Percentiles rank a stretch among this genome's conserved stretches.
phyloP scores from a whole-genome alignment of 1,284 basidiomycete species.

The Agroathelia rolfsii region DNA sequence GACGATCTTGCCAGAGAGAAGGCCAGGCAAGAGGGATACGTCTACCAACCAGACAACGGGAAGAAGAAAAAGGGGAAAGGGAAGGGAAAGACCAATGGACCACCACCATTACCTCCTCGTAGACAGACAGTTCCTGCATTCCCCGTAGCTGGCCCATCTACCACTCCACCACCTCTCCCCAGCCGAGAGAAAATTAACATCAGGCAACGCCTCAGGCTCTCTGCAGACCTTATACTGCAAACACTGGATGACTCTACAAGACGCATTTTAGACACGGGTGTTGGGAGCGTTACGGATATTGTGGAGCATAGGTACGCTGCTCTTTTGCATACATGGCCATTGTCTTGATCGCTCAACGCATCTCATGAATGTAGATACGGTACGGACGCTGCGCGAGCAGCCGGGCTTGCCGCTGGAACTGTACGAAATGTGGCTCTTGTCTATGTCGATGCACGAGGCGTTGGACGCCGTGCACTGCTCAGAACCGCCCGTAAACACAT shows the following conservation, averaged over 20 bases:
- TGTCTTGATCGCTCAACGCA: slow-evolving; percentile 3
- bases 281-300: slow-evolving; percentile 43
- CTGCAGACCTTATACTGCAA: slow-evolving; percentile 64
- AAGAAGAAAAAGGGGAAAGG: slow-evolving; percentile 12
- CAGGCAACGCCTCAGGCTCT: slow-evolving; percentile 46
- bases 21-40: slow-evolving; percentile 20
- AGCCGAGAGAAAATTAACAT: slow-evolving; percentile 11
- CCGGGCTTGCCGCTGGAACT: slow-evolving; percentile 46
- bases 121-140: slow-evolving; percentile 9
- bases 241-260: slow-evolving; percentile 59
- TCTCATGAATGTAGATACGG: slow-evolving; percentile 48
- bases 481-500: too few species aligned
- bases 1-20: slow-evolving; percentile 22
- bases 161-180: slow-evolving; percentile 20
- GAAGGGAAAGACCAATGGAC: slow-evolving; percentile 9
- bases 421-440: slow-evolving; percentile 66
- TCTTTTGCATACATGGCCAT: slow-evolving; percentile 3
- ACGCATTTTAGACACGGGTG: slow-evolving; percentile 49
- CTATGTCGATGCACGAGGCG: slow-evolving; percentile 66
- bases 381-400: slow-evolving; percentile 48
- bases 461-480: slow-evolving; percentile 61
- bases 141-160: slow-evolving; percentile 13
- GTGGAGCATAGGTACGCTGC: slow-evolving; percentile 48
- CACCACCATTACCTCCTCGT: slow-evolving; percentile 22
- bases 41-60: not conserved